Base-by-base conservation (phyloP, 1,139 yeast genomes). In the Hyphopichia buzzinii region DNA sequence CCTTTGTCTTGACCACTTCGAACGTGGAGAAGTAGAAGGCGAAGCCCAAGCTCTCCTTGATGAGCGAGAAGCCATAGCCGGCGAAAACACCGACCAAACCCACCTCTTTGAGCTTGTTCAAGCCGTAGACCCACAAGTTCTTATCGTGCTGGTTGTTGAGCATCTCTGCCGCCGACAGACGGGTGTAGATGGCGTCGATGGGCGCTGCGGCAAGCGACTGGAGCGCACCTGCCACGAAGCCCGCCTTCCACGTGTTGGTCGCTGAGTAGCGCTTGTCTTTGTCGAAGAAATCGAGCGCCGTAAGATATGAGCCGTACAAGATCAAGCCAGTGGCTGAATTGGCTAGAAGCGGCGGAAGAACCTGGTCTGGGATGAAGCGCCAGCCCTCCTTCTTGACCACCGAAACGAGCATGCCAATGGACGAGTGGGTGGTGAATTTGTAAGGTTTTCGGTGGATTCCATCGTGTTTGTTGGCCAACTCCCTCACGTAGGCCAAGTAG, bases 161-260 rank as follows among this genome's bases (percentile, higher is more conserved):
- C 43, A 88, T 64, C 47, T 87, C 96, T 4, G 84, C 75, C 1
- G 88, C 84, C 2, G 81, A 72, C 52, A 89, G 85, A 47, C 97
- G 70, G 1, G 95, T 79, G 50, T 84, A 86, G 6, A 90, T 81
- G 7, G 97, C 96, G 59, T 90, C 97, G 3, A 90, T 74, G 0
- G 97, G 97, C 2, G 97, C 95, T 1, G 96, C 96, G 1, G 89
- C 92, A n/a, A 87, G 62, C 13, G 95, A 84, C 50, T 92, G 96
- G 11, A 81, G 79, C 0, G 82, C 79, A 1, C 97, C 97, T 0
- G 97, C 97, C 0, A 86, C 48, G 40, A 82, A 80, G 0, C 97
- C 97, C 0, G 96, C 88, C 37, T 77, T 60, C 65, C 88, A 78
- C 0, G 94, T 80, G 50, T 84, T 89, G 6, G 54, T 29, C 1